phyloP scores from a whole-genome alignment of 2,329 filamentous ascomycete genomes.

The Penicillium thymicola region DNA sequence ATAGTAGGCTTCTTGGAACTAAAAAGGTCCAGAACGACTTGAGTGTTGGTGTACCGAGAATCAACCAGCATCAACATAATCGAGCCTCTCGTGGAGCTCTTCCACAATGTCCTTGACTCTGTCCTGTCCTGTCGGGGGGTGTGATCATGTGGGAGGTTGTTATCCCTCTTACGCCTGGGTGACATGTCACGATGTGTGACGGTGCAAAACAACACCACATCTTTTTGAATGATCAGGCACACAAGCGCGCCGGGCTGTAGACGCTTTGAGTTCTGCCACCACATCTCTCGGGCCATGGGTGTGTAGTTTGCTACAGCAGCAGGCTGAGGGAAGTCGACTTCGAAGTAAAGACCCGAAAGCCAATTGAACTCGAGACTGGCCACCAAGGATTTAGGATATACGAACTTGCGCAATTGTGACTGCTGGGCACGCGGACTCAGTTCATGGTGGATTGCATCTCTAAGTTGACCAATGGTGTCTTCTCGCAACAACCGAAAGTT shows the following conservation, averaged over 20 bases:
- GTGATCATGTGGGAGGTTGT: neutral
- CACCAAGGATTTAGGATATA: constrained; percentile 9
- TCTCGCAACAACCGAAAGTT: constrained; percentile 39
- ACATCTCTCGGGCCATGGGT: constrained; percentile 20
- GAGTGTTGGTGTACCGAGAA: constrained; percentile 21
- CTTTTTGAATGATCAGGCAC: constrained; percentile 22
- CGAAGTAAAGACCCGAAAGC: constrained; percentile 19
- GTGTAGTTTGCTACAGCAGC: constrained; percentile 7
- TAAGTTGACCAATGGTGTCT: constrained; percentile 33
- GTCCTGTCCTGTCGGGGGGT: neutral
- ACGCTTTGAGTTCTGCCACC: constrained; percentile 32
- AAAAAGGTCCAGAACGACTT: constrained; percentile 19
- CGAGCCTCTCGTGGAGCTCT: constrained; percentile 26
- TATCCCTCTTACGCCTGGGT: neutral
- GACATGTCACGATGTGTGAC: constrained; percentile 15
- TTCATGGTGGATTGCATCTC: constrained; percentile 29
- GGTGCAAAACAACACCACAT: constrained; percentile 27
- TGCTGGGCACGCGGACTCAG: neutral
- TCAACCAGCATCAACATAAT: constrained; percentile 30
- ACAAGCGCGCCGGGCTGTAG: constrained; percentile 30
- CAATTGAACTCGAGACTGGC: constrained; percentile 17
- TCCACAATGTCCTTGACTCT: constrained; percentile 22
- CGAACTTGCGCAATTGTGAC: constrained; percentile 11
- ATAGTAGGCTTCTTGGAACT: constrained; percentile 8
- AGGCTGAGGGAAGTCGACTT: constrained; percentile 26